Base-by-base conservation (phyloP, 768 basidiomycete species). In the Chalciporus piperatus region DNA sequence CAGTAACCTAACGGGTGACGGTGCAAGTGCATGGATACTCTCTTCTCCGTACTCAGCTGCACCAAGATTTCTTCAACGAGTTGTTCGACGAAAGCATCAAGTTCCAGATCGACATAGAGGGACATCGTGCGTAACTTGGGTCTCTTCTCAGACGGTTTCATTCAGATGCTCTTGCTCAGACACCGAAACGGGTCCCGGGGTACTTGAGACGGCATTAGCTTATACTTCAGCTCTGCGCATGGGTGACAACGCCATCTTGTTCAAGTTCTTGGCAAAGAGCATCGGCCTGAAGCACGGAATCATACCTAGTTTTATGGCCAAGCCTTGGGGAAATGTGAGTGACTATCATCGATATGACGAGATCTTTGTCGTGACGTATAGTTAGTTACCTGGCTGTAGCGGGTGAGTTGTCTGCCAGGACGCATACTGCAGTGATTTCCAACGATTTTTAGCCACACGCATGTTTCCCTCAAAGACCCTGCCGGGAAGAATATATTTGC, bases 301-400 rank as follows among this genome's bases (percentile, higher is more conserved):
- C 49, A 80, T 92, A 35, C 96, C 97, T 1, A 96, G 92, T 53
- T 99, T 99, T 71, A 98, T 98, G 96, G 94, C 95, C 0, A 98
- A 98, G 62, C 95, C 95, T 22, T 97, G 92, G 89, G 86, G 85
- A 28, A 85, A 92, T 62, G 93, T 94, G 63, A 64, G 87, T 74
- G 12, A 30, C 50, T 43, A 3, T 20, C 25, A 35, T 6, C 27
- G 6, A 48, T 16, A 38, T 35, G 30, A 17, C 30, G 23, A 43
- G 27, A 30, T 62, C 40, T 51, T 27, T 8, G 27, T 47, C 28
- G 41, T 45, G 32, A 56, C 50, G 23, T 30, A 11, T 35, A 9
- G 10, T 27, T 37, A 97, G 89, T 81, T 98, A 57, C 95, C 97
- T 32, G 97, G 97, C 3, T 95, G 92, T 66, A 94, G 92, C 57